Base-by-base conservation (phyloP, 352 stramenopile species). In the Globisporangium rhizosaccharum region DNA sequence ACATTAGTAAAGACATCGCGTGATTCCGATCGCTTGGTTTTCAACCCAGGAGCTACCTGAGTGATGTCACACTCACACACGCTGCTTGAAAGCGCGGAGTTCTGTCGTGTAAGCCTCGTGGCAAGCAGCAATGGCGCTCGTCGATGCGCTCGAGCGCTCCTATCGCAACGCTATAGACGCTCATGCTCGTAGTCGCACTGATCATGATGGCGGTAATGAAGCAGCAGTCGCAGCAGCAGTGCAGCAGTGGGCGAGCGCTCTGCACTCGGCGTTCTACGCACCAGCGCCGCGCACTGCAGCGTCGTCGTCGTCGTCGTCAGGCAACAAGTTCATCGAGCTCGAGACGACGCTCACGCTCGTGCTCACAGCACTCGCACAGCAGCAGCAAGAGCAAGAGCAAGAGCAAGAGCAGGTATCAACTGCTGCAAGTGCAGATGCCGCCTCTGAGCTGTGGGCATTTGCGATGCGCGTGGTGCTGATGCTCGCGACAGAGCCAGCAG, bases 251-350 rank as follows among this genome's bases (percentile, higher is more conserved):
- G 50, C 55, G 2, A 28, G 50, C 17, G 41, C 49, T n/a, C 60
- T 79, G 11, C 68, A 79, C 61, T 18, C 10, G 0, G 58, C 63
- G 2, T 79, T 79, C 33, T 79, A 79, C 63, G 37, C 55, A 6
- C 47, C 55, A 28, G 57, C 59, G 12, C 23, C 53, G 26, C 63
- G 63, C 11, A 57, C 61, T 33, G 54, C 63, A 8, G 25, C 7
- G 9, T 20, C 11, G n/a, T 33, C 23, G 30, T 28, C 36, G 1
- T 20, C 36, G 1, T 20, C 36, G 17, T 10, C 36, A 23, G 20
- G 30, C 57, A 85, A 72, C 72, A 88, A 79, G 60, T 87, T 87
- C 57, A 55, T 80, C 14, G 66, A 74, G 36, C 53, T 87, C 30
- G 76, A 88, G 51, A 59, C 56, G 11, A 59, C 61, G 12, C 48